Evolutionary conservation across 1,139 yeast genomes (phyloP), one percentile per base, ranked within the genome.

Genomic region (Saccharomyces uvarum): DNA sequence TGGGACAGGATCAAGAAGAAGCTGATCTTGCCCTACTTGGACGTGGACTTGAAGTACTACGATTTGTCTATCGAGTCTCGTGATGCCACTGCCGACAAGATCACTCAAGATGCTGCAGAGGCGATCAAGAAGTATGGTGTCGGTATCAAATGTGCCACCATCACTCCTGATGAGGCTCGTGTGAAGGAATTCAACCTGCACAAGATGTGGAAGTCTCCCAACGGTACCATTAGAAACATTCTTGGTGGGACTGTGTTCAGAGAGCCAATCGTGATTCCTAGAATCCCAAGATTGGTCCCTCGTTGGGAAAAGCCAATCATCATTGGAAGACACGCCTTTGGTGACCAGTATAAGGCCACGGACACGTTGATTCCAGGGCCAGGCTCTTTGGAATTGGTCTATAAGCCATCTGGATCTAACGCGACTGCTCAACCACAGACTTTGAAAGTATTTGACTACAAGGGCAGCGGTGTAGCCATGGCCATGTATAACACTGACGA

Each of bases 191-290:
- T 85, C 67, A 75, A 78, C 52, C 76, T 86, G 70, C 84, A 84
- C 70, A 82, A 86, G 70, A 86, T 86, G 95, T 86, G 93, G 93
- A 78, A 83, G 57, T 85, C 91, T 16, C 95, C 95, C 63, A 86
- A 86, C 69, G 95, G 95, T 61, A 86, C 95, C 41, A 84, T 86
- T 66, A 79, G 95, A 76, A 86, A 86, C 71, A 84, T 86, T 57
- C 73, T 86, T 56, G 88, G 88, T 48, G 95, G 95, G 61, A 86
- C 95, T 48, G 95, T 86, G 51, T 86, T 86, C 74, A 79, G 95
- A 73, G 95, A 86, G 72, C 88, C 90, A 54, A 86, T 86, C 66
- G 85, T 86, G 55, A 86, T 86, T 62, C 85, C 85, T 59, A 78
- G 86, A 64, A 81, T 86, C 60, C 95, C 95, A 57, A 75, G 93